These are phyloP conservation scores for Aristolochia contorta DNA, from an alignment of 164 flowering plant genomes.

Conservation along the genomic window DNA sequence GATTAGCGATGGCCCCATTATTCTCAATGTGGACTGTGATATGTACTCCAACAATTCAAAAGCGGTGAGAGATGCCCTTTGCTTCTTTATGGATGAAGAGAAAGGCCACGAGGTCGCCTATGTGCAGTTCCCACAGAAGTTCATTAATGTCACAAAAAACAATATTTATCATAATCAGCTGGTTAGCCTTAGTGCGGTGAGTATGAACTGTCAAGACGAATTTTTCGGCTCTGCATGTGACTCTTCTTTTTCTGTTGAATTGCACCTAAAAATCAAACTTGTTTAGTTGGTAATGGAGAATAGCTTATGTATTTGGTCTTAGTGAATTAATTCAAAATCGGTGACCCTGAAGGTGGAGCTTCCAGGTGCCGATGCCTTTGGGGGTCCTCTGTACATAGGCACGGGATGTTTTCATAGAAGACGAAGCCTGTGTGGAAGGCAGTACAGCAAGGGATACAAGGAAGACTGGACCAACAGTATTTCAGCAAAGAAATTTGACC, in stretches of 20 bases:
- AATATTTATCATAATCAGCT: slow-evolving; percentile 13
- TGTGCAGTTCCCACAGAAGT: slow-evolving; percentile 26
- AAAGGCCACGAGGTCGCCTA: slow-evolving; percentile 24
- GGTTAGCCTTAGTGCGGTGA: slow-evolving; percentile 9
- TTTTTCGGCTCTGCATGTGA: too few relatives aligned
- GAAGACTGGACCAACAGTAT: slow-evolving; percentile 7
- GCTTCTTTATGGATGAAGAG: slow-evolving; percentile 33
- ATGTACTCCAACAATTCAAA: slow-evolving; percentile 32
- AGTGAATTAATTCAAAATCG: too few relatives aligned
- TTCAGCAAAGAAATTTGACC: slow-evolving; percentile 4
- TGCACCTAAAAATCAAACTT: too few relatives aligned
- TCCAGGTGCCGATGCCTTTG: slow-evolving; percentile 21
- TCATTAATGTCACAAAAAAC: slow-evolving; percentile 17
- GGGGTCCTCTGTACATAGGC: slow-evolving; percentile 27
- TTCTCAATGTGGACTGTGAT: slow-evolving; percentile 36
- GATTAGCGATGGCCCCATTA: slow-evolving; percentile 22
- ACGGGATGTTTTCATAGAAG: slow-evolving; percentile 38
- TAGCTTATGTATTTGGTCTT: too few relatives aligned
- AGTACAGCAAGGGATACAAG: slow-evolving; percentile 9
- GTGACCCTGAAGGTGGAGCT: slow-evolving; percentile 12
- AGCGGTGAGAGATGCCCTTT: slow-evolving; percentile 26
- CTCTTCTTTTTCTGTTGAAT: too few relatives aligned
- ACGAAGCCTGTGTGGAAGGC: slow-evolving; percentile 20
- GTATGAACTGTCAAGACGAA: background rate
- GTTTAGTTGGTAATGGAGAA: too few relatives aligned